These are phyloP conservation scores for Leccinum variicolor DNA, from an alignment of 768 basidiomycete genomes.

Conservation along the genomic window DNA sequence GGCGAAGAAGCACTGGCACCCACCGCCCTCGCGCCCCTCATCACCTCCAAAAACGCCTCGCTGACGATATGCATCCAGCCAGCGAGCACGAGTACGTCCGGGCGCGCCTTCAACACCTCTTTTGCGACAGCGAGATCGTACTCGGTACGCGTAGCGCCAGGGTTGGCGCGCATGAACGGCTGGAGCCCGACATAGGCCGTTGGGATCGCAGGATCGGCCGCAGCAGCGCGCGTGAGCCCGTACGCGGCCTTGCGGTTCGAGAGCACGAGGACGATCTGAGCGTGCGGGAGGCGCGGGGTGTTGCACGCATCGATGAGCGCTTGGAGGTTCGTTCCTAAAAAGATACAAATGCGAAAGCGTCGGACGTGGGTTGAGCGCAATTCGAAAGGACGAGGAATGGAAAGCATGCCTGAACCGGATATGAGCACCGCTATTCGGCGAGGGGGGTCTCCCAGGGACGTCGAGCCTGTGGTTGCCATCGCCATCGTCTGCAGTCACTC, in stretches of 20 bases:
- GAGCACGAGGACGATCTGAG: constrained; percentile 75
- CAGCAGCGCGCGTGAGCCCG: constrained; percentile 79
- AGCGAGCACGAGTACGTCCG: constrained; percentile 90
- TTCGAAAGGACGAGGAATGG: neutral
- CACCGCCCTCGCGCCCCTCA: constrained; percentile 41
- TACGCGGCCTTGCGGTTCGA: constrained; percentile 92
- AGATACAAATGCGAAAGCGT: neutral
- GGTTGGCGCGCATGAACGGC: constrained; percentile 72
- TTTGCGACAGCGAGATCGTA: constrained; percentile 83
- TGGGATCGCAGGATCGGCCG: constrained; percentile 66
- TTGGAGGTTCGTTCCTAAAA: constrained; percentile 88
- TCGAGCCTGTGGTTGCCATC: neutral
- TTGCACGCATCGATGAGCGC: constrained; percentile 88
- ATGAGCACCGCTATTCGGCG: constrained; percentile 42
- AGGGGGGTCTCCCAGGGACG: neutral
- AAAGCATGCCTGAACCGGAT: constrained; percentile 57
- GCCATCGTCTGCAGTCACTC: neutral
- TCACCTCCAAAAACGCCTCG: constrained; percentile 70
- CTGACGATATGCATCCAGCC: constrained; percentile 99
- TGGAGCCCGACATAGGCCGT: constrained; percentile 82
- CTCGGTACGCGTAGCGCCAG: constrained; percentile 71
- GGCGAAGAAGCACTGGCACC: no score
- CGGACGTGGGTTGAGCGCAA: neutral
- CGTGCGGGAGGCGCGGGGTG: constrained; percentile 68
- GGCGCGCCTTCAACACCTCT: constrained; percentile 56